Base-by-base conservation (phyloP, 768 basidiomycete species). In the Suillus variegatus region DNA sequence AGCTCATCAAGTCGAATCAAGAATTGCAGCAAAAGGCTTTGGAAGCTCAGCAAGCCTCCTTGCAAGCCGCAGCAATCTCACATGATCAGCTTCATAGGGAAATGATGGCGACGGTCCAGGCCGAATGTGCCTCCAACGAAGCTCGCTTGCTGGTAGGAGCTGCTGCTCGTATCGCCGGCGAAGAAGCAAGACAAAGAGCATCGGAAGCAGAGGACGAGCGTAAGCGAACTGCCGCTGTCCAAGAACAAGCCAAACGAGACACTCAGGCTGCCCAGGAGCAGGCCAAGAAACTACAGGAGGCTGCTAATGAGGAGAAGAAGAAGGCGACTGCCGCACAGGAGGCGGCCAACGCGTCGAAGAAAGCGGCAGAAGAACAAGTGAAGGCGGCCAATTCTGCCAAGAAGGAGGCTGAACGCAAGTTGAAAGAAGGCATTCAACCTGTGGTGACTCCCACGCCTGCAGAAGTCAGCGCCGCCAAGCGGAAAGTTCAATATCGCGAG, bases 341-440 rank as follows among this genome's bases (percentile, higher is more conserved):
- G 32, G 32, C 0, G 32, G 32, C 28, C 28, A 28, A 28, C 28
- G 28, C 3, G 28, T 28, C 28, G 28, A 28, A 28, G 28, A 28
- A 28, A 28, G 28, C 28, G 28, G 28, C 28, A 28, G 28, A 28
- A 28, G 28, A 28, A 3, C 28, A 28, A 28, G 3, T 3, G 28
- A 28, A 28, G 28, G 28, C 3, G 28, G 28, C 28, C 28, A 28
- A 28, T 28, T 28, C 5, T 32, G 32, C 5, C 32, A 32, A 32
- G 5, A 2, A 32, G 32, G 72, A 75, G 1, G 72, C 67, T 3
- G 70, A 75, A 44, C 64, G 55, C 12, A 55, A 51, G 8, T 36
- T 71, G 60, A 73, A 68, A 62, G 64, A 75, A 35, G 74, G 72
- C 6, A 71, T 75, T 3, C 75, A 74, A 51, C 74, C 72, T 5